Percentiles rank a stretch among this genome's conserved stretches.
Evolutionary conservation across 164 flowering plant genomes (phyloP).

Genomic region (Sextonia rubra): DNA sequence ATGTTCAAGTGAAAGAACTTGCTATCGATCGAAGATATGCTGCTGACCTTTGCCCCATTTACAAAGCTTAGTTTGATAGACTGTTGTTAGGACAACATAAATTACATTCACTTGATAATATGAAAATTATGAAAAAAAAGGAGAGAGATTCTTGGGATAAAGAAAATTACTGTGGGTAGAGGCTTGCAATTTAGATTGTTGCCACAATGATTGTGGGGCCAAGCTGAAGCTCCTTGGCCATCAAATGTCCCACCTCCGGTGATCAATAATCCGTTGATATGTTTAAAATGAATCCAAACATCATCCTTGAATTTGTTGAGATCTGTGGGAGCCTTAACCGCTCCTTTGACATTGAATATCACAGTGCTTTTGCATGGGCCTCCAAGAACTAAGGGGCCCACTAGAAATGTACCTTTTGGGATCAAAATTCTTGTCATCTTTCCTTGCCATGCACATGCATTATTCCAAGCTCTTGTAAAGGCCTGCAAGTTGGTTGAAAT

Average conservation of each 20-base stretch:
- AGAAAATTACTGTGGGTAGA: constrained; percentile 35
- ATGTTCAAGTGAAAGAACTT: constrained; percentile 33
- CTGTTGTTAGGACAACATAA: constrained; percentile 11
- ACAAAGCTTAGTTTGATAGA: constrained; percentile 27
- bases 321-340: constrained; percentile 21
- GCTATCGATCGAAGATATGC: constrained; percentile 29
- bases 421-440: constrained; percentile 17
- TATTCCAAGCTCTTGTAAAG: constrained; percentile 36
- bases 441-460: constrained; percentile 32
- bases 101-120: neutral
- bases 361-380: constrained; percentile 37
- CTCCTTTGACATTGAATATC: constrained; percentile 17
- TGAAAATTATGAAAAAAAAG: too few relatives aligned
- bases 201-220: constrained; percentile 27
- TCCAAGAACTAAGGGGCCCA: constrained; percentile 14
- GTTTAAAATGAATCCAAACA: constrained; percentile 36
- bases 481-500: constrained; percentile 22
- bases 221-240: constrained; percentile 44
- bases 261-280: constrained; percentile 24
- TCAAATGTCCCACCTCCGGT: constrained; percentile 44
- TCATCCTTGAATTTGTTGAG: constrained; percentile 1
- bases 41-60: constrained; percentile 14
- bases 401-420: constrained; percentile 28
- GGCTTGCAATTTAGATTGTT: constrained; percentile 14
- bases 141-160: too few relatives aligned